Evolutionary conservation across 1,284 basidiomycete genomes (phyloP).

Genomic region (Anthracocystis panici-leucophaei): DNA sequence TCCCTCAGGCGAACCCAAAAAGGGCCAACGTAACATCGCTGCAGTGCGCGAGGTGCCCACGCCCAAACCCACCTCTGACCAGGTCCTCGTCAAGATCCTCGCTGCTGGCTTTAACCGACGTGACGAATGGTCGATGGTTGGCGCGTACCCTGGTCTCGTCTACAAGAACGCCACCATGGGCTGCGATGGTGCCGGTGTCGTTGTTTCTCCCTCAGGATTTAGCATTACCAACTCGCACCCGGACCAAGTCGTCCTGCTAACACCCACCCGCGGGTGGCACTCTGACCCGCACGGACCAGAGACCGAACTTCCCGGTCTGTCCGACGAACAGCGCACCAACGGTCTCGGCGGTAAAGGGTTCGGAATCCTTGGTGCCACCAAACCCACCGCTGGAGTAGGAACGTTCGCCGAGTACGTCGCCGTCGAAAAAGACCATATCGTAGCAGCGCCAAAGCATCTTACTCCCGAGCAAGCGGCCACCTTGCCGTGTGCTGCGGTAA

Average conservation of each 20-base stretch:
- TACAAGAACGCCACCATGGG: slow-evolving; percentile 76
- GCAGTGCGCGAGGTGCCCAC: slow-evolving; percentile 45
- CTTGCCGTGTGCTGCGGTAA: slow-evolving; percentile 81
- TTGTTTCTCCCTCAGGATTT: slow-evolving; percentile 26
- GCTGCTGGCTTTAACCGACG: slow-evolving; percentile 83
- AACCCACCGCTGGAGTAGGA: slow-evolving; percentile 71
- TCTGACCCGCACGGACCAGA: slow-evolving; percentile 74
- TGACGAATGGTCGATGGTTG: slow-evolving; percentile 81
- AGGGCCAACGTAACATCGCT: slow-evolving; percentile 52
- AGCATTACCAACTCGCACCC: slow-evolving; percentile 35
- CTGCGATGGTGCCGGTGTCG: slow-evolving; percentile 76
- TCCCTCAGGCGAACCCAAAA: slow-evolving; percentile 41
- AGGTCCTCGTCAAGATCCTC: slow-evolving; percentile 64
- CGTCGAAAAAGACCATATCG: slow-evolving; percentile 78
- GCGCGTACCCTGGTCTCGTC: slow-evolving; percentile 78
- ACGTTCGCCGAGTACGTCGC: slow-evolving; percentile 83
- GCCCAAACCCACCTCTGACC: slow-evolving; percentile 35
- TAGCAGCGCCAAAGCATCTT: slow-evolving; percentile 78
- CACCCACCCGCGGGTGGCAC: slow-evolving; percentile 81
- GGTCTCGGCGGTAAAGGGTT: slow-evolving; percentile 59
- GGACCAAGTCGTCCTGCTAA: slow-evolving; percentile 75
- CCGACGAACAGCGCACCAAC: slow-evolving; percentile 41
- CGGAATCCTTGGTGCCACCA: slow-evolving; percentile 60
- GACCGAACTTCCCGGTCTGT: slow-evolving; percentile 49
- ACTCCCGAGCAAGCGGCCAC: slow-evolving; percentile 79